Evolutionary conservation across 1,284 basidiomycete species (phyloP).

Genomic region (Rugiboletus extremiorientalis): DNA sequence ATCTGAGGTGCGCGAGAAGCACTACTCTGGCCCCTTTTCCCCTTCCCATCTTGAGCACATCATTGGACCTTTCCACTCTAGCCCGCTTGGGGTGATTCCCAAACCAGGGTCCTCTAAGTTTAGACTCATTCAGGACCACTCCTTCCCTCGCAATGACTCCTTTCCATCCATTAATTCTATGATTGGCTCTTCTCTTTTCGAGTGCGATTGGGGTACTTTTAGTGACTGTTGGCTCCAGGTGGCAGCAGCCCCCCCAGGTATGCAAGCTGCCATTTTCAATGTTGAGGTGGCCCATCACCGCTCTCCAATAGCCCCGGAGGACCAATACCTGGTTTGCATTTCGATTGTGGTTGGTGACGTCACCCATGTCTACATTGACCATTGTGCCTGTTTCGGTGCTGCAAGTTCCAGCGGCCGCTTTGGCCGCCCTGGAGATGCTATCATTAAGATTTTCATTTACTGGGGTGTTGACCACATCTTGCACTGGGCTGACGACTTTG

Average conservation of each 20-base stretch:
- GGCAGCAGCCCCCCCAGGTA: conserved; percentile 13
- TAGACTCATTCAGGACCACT: conserved; percentile 23
- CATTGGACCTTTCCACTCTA: conserved; percentile 24
- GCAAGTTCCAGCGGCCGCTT: conserved; percentile 15
- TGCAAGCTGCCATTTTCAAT: conserved; percentile 22
- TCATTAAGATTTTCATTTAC: neutral
- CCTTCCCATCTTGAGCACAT: neutral
- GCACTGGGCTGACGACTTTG: neutral
- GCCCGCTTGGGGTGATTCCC: conserved; percentile 21
- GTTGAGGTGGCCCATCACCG: conserved; percentile 21
- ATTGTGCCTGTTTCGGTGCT: conserved; percentile 14
- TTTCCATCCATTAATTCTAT: conserved; percentile 25
- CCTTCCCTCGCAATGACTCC: conserved; percentile 9
- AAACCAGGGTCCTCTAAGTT: conserved; percentile 18
- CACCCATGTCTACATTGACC: conserved; percentile 5
- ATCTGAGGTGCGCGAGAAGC: neutral
- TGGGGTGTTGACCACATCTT: neutral
- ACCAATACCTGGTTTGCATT: conserved; percentile 14
- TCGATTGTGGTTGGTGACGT: conserved; percentile 12
- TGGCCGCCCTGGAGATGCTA: conserved; percentile 12
- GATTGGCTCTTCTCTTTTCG: conserved; percentile 25
- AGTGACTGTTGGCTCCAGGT: conserved; percentile 13
- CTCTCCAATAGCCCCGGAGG: conserved; percentile 10
- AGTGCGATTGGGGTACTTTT: conserved; percentile 34
- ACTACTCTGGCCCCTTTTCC: neutral